Evolutionary conservation across 257 asterid species (phyloP), one percentile per base, ranked within the genome.

Genomic region (Solanum pinnatisectum): DNA sequence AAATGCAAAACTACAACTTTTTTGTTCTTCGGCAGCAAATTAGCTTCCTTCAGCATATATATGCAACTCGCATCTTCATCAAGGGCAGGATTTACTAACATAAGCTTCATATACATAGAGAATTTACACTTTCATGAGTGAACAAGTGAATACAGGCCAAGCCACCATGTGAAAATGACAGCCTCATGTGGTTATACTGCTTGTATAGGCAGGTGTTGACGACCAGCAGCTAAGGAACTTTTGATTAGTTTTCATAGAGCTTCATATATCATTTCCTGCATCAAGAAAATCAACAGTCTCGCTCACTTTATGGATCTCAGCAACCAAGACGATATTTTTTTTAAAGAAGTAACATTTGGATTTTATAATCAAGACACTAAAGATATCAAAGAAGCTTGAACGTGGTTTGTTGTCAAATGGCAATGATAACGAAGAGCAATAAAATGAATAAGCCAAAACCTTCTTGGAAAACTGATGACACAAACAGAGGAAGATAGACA

Each of bases 231-330:
- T 78, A 12, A 65, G 84, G 65, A 42, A 25, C 22, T 71, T 85
- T 85, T 37, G 25, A 23, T 81, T 81, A 30, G 22, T 22, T 77
- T 78, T 91, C 92, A 87, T 49, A 87, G 90, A 92, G 89, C 88
- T 91, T 94, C 95, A 32, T 93, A 94, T 65, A 91, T 81, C 98
- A 95, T 95, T 87, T 93, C 96, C 98, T 95, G 94, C 87, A 86
- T 65, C 87, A 85, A 40, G 84, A 68, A 87, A 86, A 70, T 3
- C 14, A 25, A 84, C n/a, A 78, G n/a, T 67, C 77, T 63, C 36
- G 30, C 44, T 90, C 78, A 46, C 46, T 33, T 37, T 33, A 35
- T 39, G 44, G 42, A 68, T 35, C 79, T 23, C 71, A 65, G 14
- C 16, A 32, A 49, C 85, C 67, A 49, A 82, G n/a, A 30, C 30